A percentile compares a stretch with the other conserved stretches of the same genome.
phyloP scores from a whole-genome alignment of 768 basidiomycete genomes.

The Boletus barrowsii region DNA sequence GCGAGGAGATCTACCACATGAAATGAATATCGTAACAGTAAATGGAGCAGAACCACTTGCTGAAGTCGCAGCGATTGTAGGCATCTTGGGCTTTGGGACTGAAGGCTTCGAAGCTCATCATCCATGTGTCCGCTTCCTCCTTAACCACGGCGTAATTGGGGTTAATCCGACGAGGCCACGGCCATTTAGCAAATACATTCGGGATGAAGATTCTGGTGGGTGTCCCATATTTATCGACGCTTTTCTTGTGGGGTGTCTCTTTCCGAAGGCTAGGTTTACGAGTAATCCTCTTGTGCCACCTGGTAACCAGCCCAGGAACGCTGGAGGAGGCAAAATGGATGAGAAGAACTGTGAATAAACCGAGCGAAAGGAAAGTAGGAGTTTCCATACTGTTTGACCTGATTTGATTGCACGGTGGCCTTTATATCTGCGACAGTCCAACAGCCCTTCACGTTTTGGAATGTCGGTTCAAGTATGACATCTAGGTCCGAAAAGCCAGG shows the following conservation, averaged over 20 bases:
- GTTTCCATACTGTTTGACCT: background rate
- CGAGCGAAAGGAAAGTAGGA: background rate
- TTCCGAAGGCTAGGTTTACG: no score
- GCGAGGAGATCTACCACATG: constrained; percentile 7
- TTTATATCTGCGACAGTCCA: background rate
- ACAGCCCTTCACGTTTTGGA: no score
- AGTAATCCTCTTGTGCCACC: background rate
- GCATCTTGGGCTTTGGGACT: constrained; percentile 11
- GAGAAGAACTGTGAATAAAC: background rate
- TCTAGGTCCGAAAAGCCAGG: no score
- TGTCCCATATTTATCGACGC: no score
- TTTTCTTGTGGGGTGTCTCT: background rate
- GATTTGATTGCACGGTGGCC: background rate
- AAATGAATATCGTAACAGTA: background rate
- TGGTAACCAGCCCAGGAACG: background rate
- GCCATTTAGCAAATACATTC: constrained; percentile 12
- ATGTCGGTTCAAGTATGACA: no score
- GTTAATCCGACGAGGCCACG: constrained; percentile 11
- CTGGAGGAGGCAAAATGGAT: background rate
- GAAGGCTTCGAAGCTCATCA: constrained; percentile 7
- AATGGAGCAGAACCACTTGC: background rate
- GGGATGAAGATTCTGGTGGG: constrained; percentile 10
- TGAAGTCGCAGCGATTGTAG: constrained; percentile 10
- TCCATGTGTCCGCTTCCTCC: constrained; percentile 8
- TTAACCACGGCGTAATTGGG: background rate